Evolutionary conservation across 495 filamentous ascomycete genomes (phyloP), one percentile per base, ranked within the genome.

Genomic region (Aspergillus kassunensis): DNA sequence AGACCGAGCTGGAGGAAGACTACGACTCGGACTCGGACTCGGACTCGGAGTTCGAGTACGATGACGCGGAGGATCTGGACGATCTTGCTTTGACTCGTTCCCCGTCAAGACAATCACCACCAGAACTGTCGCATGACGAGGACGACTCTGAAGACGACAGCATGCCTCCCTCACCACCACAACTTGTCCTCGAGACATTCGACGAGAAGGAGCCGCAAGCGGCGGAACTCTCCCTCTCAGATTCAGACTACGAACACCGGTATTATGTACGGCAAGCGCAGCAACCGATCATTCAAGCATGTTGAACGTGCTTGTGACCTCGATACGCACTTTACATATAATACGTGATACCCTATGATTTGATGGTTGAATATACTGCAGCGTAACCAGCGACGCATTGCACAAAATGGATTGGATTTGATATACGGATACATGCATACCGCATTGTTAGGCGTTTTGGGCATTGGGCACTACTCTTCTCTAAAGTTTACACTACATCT

Each of bases 121-220:
- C 91, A 30, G 90, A 91, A 70, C 82, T 96, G 57, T 77, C 87
- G 25, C 76, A 88, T 59, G 82, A 85, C 55, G 72, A 66, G 2
- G 82, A 81, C 51, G 82, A 88, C 57, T 88, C 86, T 0, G 85
- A 88, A 40, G 84, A 88, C 52, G 85, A 87, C 48, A 76, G 82
- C 24, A 87, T 89, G 78, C 91, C 91, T 27, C 84, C 87, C n/a
- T 95, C 92, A 47, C 91, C 92, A 41, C 86, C 86, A 48, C 70
- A 79, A 58, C 68, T 72, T 4, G 76, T 81, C 2, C 73, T 90
- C 46, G 79, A 86, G 55, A 72, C 83, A 31, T 89, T 92, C 64
- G 76, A 84, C 33, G 80, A 86, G 57, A 88, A 91, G 74, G 69
- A 82, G 67, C 56, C 72, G 48, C 73, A 82, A 60, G 68, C 75